Conservation (phyloP, 352 stramenopile species). For the Phytophthora parvispora region DNA sequence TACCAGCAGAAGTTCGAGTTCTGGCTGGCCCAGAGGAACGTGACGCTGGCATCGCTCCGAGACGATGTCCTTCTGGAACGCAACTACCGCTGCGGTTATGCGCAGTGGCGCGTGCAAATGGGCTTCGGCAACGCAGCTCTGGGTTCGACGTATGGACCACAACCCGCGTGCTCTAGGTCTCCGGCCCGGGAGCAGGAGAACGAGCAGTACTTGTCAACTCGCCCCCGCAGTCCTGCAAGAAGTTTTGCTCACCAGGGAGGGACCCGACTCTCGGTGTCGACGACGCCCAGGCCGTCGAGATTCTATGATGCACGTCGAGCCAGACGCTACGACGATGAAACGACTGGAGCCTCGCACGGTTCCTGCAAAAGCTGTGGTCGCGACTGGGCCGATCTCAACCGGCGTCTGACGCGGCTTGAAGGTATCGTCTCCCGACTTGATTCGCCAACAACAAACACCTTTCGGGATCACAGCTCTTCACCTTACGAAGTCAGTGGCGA, state of each 20-base stretch:
- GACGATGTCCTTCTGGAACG: constrained; percentile 19
- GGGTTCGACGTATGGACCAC: not conserved
- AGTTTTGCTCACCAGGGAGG: not conserved
- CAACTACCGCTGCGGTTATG: constrained; percentile 21
- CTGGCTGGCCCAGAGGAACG: constrained; percentile 26
- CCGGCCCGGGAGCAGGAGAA: not conserved
- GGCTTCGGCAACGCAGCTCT: not conserved
- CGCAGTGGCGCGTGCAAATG: constrained; percentile 26
- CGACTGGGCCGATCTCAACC: constrained; percentile 17
- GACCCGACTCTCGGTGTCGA: not conserved
- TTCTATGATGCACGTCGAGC: constrained; percentile 11
- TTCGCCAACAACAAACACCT: not conserved
- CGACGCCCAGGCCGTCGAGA: not conserved
- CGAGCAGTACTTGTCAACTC: not conserved
- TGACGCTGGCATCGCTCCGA: constrained; percentile 17
- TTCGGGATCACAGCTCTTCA: not conserved
- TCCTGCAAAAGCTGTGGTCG: constrained; percentile 25
- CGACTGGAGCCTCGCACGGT: not conserved
- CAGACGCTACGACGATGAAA: not conserved
- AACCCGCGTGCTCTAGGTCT: constrained; percentile 1
- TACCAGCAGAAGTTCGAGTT: constrained; percentile 43
- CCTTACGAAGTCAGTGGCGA: not conserved
- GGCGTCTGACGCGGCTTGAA: constrained; percentile 25
- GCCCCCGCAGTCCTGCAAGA: constrained; percentile 2
- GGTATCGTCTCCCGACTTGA: constrained; percentile 21